Evolutionary conservation across 441 rosid species (phyloP), one percentile per base, ranked within the genome.

Genomic region (Aleurites moluccanus): DNA sequence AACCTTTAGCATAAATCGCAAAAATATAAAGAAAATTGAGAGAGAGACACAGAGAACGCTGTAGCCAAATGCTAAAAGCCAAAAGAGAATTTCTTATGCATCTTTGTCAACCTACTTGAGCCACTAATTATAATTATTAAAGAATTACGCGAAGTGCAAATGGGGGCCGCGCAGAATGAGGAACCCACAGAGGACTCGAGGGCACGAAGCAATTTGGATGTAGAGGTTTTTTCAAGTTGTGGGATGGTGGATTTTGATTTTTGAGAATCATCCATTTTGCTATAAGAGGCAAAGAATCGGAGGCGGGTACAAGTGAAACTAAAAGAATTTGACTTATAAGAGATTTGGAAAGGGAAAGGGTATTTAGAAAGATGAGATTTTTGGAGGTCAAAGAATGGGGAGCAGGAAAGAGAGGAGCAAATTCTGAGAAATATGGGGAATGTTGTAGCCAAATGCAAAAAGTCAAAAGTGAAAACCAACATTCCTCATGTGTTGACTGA

Each of bases 31-130:
- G n/a, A n/a, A n/a, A n/a, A n/a, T n/a, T n/a, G n/a, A n/a, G n/a
- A n/a, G n/a, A n/a, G n/a, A n/a, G n/a, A n/a, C n/a, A n/a, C n/a
- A n/a, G n/a, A n/a, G n/a, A n/a, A n/a, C n/a, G n/a, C n/a, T n/a
- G n/a, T n/a, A n/a, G n/a, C n/a, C n/a, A n/a, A n/a, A n/a, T n/a
- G n/a, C n/a, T n/a, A n/a, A n/a, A n/a, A n/a, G n/a, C n/a, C n/a
- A n/a, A n/a, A n/a, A n/a, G n/a, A n/a, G n/a, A n/a, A n/a, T n/a
- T n/a, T n/a, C n/a, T n/a, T n/a, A n/a, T 1, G 99, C 91, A 67
- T 94, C 99, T 81, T 94, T 94, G 7, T 97, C 98, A 0, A 91
- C 50, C 98, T 96, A 53, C 97, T 92, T 0, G 98, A 97, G 14
- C 99, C 98, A 30, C 96, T 88, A 38, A 94, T 87, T 6, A 94